Conservation (phyloP, 768 basidiomycete species). For the Wakefieldia striispora region DNA sequence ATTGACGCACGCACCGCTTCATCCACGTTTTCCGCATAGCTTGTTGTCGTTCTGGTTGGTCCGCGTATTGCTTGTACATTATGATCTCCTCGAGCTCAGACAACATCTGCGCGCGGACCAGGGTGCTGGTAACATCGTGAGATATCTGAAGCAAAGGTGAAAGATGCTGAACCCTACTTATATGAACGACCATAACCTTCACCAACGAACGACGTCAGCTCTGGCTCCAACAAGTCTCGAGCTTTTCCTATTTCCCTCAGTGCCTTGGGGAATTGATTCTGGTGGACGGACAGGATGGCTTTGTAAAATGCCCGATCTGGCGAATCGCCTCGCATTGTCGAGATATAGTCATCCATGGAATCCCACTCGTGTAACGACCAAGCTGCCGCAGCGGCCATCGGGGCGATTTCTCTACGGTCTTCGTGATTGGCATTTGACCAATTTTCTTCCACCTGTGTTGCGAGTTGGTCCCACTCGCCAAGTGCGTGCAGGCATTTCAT, state of each 20-base stretch:
- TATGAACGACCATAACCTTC: constrained; percentile 98
- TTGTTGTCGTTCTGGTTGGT: constrained; percentile 89
- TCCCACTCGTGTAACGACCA: constrained; percentile 99
- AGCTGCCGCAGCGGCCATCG: constrained; percentile 94
- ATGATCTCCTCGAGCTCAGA: constrained; percentile 99
- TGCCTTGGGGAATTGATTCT: constrained; percentile 93
- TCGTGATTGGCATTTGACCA: constrained; percentile 85
- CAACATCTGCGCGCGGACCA: constrained; percentile 98
- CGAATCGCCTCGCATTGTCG: constrained; percentile 89
- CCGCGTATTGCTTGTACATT: constrained; percentile 88
- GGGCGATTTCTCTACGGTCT: constrained; percentile 87
- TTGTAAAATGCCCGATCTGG: constrained; percentile 95
- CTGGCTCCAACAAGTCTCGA: constrained; percentile 87
- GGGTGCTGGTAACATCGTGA: constrained; percentile 53
- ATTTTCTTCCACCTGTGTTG: constrained; percentile 79
- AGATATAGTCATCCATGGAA: constrained; percentile 95
- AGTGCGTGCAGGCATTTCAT: constrained; percentile 97
- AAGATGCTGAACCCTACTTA: constrained; percentile 56
- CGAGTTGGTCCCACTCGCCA: constrained; percentile 95
- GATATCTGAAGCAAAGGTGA: constrained; percentile 1
- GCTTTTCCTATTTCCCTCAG: constrained; percentile 88
- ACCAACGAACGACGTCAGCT: constrained; percentile 86
- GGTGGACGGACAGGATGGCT: constrained; percentile 93
- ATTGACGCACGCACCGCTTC: constrained; percentile 63
- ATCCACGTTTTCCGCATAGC: constrained; percentile 96